Evolutionary conservation across 306 rosid genomes (phyloP), one percentile per base, ranked within the genome.

Genomic region (Astragalus membranaceus): DNA sequence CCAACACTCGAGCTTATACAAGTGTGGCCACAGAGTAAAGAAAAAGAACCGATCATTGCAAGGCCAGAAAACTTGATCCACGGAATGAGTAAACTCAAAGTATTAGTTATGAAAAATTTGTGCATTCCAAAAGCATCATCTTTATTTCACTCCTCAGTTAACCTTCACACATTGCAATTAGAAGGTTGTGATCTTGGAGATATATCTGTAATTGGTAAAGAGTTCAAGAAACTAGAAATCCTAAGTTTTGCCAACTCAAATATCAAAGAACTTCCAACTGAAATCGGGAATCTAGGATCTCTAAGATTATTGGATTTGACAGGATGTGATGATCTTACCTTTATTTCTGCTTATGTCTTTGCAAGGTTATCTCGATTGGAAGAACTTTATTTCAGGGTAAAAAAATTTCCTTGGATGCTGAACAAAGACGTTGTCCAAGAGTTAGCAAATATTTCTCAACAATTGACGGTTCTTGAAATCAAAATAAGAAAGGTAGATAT

Each of bases 241-340:
- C 72, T 77, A 6, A 77, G 81, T 29, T 70, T 77, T 37, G 60
- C 73, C 13, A 6, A 62, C 72, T 77, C 81, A 44, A 44, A 46
- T 64, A 77, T 77, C 30, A 70, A 64, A 20, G 4, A 10, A 16
- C 3, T 70, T 11, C 77, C 77, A 17, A 20, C 4, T 35, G 76
- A 70, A 64, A 70, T 70, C 5, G 77, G 81, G 3, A 57, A 77
- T 10, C 67, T 77, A 35, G 36, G 12, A 11, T 7, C 35, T 0
- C 39, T 77, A 46, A 44, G 73, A 26, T 37, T 77, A 8, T 39
- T 39, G 44, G 44, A 39, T 39, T 39, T 39, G 44, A 39, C 44
- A 7, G 44, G 11, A 39, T 77, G 81, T 1, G 47, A 77, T 46
- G 0, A 32, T 35, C 81, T 70, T 12, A 23, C 0, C 3, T 33